These are phyloP conservation scores for Stephanodiscus minutulus DNA, from an alignment of 108 stramenopile species.

Conservation along the genomic window DNA sequence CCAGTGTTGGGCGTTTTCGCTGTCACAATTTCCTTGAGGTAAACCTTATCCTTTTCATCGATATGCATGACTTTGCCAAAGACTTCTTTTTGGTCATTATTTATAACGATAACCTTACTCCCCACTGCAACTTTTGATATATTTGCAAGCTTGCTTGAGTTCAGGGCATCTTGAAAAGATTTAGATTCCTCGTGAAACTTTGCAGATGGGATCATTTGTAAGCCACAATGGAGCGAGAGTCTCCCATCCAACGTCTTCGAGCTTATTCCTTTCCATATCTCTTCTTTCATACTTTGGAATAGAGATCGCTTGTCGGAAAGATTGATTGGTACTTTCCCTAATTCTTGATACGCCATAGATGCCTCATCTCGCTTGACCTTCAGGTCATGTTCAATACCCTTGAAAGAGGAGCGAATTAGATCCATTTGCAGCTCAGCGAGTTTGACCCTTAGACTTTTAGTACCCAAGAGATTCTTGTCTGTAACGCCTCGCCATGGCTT, in stretches of 20 bases:
- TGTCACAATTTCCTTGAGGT: constrained; percentile 7
- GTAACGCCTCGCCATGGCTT: constrained; percentile 60
- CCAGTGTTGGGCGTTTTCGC: not conserved
- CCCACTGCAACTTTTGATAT: constrained; percentile 30
- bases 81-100: constrained; percentile 1
- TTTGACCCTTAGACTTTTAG: constrained; percentile 50
- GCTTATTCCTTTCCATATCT: constrained; percentile 49
- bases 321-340: constrained; percentile 39
- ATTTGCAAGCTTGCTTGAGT: constrained; percentile 36
- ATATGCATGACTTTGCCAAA: constrained; percentile 21
- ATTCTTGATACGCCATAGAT: not conserved
- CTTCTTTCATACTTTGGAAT: constrained; percentile 36
- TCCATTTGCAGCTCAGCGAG: constrained; percentile 54
- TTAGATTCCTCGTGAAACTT: constrained; percentile 25
- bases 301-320: constrained; percentile 53
- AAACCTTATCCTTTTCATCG: constrained; percentile 16
- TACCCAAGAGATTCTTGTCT: constrained; percentile 56
- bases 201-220: constrained; percentile 34
- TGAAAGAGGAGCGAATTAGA: constrained; percentile 53
- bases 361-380: constrained; percentile 34
- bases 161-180: constrained; percentile 7
- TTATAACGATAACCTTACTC: constrained; percentile 12
- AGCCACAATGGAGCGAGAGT: constrained; percentile 13
- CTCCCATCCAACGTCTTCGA: constrained; percentile 7
- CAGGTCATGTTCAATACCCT: constrained; percentile 47